Evolutionary conservation across 1,284 basidiomycete genomes (phyloP).

Genomic region (Kwoniella shivajii): DNA sequence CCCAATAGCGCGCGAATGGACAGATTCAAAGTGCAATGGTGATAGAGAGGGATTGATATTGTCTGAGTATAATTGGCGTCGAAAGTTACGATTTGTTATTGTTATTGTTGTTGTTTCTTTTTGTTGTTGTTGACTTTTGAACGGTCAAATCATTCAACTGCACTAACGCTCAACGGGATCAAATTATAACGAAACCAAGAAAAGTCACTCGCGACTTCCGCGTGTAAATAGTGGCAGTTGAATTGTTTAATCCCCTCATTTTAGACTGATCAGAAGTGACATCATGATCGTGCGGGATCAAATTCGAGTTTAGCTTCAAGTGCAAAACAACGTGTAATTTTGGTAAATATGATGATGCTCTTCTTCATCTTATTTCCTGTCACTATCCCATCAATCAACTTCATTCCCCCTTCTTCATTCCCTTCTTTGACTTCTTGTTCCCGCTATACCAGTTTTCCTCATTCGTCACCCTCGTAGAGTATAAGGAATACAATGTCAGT

Average conservation of each 20-base stretch:
- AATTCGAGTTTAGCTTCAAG: neutral
- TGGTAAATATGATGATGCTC: too few relatives aligned
- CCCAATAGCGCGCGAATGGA: too few relatives aligned
- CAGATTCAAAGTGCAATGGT: too few relatives aligned
- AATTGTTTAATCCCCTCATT: neutral
- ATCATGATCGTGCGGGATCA: conserved; percentile 4
- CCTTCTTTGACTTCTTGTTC: neutral
- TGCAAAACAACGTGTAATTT: conserved; percentile 3
- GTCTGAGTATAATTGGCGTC: neutral
- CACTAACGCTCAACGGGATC: neutral
- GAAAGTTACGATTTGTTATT: neutral
- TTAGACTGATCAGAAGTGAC: neutral
- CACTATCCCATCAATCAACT: neutral
- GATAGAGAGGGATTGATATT: neutral
- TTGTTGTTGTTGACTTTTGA: conserved; percentile 3
- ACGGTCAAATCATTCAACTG: neutral
- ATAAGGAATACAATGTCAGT: conserved; percentile 13
- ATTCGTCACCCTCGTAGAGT: neutral
- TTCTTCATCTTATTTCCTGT: neutral
- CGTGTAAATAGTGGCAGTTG: neutral
- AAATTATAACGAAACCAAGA: too few relatives aligned
- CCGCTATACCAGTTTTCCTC: neutral
- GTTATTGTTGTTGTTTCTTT: neutral
- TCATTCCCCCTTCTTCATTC: neutral
- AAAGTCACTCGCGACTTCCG: neutral